Evolutionary conservation across 2,329 filamentous ascomycete species (phyloP).

Genomic region (Fusarium graminum): DNA sequence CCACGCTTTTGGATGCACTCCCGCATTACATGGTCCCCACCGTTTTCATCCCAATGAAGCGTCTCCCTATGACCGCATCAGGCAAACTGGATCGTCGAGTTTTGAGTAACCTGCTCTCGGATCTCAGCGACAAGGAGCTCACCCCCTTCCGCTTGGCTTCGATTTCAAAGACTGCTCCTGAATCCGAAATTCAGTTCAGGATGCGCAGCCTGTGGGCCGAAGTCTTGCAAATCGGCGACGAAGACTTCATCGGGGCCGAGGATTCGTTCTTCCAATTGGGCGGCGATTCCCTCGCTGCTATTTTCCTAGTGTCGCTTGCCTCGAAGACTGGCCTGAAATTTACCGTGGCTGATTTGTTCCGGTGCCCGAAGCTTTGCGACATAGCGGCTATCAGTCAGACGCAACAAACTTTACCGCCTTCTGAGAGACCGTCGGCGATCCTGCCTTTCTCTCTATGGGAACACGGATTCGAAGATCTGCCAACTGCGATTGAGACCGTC

Average conservation of each 20-base stretch:
- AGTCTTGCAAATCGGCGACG: conserved; percentile 13
- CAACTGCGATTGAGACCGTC: conserved; percentile 10
- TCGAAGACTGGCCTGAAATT: conserved; percentile 9
- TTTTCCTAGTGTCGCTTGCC: conserved; percentile 16
- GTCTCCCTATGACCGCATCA: conserved; percentile 7
- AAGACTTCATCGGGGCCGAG: conserved; percentile 10
- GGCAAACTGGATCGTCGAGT: conserved; percentile 16
- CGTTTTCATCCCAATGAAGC: conserved; percentile 9
- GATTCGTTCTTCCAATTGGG: conserved; percentile 16
- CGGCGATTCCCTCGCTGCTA: conserved; percentile 15
- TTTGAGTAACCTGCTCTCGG: conserved; percentile 9
- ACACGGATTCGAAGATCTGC: conserved; percentile 15
- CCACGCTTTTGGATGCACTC: conserved; percentile 12
- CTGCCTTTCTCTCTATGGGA: conserved; percentile 15
- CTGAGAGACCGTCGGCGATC: conserved; percentile 8
- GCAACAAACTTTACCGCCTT: conserved; percentile 10
- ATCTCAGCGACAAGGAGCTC: conserved; percentile 14
- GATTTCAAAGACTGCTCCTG: conserved; percentile 14
- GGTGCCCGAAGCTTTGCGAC: conserved; percentile 13
- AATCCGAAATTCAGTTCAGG: conserved; percentile 11
- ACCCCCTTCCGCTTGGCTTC: conserved; percentile 13
- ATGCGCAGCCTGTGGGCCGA: conserved; percentile 13
- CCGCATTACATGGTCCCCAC: conserved; percentile 12
- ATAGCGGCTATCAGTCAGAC: conserved; percentile 12
- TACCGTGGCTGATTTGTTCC: conserved; percentile 15